Evolutionary conservation across 371 early-diverging fungal species (phyloP).

Genomic region (Mucor piriformis): DNA sequence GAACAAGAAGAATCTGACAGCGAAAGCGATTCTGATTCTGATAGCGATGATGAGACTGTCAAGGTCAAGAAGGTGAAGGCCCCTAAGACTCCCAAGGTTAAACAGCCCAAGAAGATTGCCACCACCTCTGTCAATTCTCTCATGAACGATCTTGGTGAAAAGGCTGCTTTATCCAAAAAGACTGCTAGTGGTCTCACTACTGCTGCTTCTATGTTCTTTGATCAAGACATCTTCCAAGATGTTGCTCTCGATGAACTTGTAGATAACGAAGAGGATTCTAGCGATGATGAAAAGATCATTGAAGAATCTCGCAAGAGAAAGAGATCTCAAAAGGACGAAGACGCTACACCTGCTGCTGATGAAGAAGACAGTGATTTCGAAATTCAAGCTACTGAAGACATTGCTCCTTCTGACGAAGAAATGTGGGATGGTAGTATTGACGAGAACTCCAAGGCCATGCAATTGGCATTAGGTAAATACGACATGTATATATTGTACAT

Average conservation of each 20-base stretch:
- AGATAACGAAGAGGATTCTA: slow-evolving; percentile 58
- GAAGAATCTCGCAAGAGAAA: slow-evolving; percentile 44
- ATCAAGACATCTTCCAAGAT: slow-evolving; percentile 88
- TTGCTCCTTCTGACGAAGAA: slow-evolving; percentile 57
- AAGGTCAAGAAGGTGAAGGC: slow-evolving; percentile 15
- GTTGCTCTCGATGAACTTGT: slow-evolving; percentile 57
- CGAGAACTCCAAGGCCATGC: slow-evolving; percentile 72
- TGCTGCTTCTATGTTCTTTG: slow-evolving; percentile 88
- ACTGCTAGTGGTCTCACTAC: slow-evolving; percentile 69
- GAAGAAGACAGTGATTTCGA: slow-evolving; percentile 65
- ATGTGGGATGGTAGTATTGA: slow-evolving; percentile 71
- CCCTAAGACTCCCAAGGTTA: slow-evolving; percentile 1
- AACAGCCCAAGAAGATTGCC: slow-evolving; percentile 27
- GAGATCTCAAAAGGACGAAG: slow-evolving; percentile 38
- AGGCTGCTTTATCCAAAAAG: slow-evolving; percentile 57
- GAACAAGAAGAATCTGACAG: slow-evolving; percentile 18
- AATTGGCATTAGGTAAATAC: slow-evolving; percentile 44
- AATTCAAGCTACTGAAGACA: slow-evolving; percentile 58
- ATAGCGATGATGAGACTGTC: slow-evolving; percentile 43
- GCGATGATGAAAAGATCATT: slow-evolving; percentile 26
- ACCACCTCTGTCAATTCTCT: slow-evolving; percentile 52
- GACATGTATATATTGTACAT: not conserved
- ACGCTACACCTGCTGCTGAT: slow-evolving; percentile 1
- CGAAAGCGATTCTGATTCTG: slow-evolving; percentile 22
- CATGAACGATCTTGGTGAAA: slow-evolving; percentile 63